phyloP scores from a whole-genome alignment of 225 moss, liverwort and hornwort species.

The Sphagnum contortum region DNA sequence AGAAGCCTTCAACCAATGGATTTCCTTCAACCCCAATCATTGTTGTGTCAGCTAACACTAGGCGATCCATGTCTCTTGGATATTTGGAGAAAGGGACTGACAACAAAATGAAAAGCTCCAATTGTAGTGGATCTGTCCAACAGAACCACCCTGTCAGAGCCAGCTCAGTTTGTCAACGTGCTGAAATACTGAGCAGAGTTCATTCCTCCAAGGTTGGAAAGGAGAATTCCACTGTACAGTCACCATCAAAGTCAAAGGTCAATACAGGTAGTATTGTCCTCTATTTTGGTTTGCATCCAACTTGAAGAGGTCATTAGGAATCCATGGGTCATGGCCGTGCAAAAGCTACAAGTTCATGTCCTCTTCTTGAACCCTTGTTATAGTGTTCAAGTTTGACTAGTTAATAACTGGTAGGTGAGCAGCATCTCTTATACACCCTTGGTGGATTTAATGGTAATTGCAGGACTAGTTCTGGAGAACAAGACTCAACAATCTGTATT shows the following conservation, averaged over 20 bases:
- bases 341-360: too few species aligned
- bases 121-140: slow-evolving; percentile 14
- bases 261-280: slow-evolving; percentile 14
- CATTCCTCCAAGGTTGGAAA: slow-evolving; percentile 35
- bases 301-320: too few species aligned
- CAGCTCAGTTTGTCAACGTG: slow-evolving; percentile 14
- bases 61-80: slow-evolving; percentile 49
- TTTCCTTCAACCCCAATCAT: slow-evolving; percentile 8
- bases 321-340: too few species aligned
- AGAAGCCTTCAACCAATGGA: slow-evolving; percentile 6
- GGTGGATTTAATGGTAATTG: too few species aligned
- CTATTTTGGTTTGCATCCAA: too few species aligned
- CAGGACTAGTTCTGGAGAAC: not conserved
- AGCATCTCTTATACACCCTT: too few species aligned
- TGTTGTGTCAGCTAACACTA: slow-evolving; percentile 15
- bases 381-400: too few species aligned
- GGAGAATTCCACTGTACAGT: slow-evolving; percentile 27
- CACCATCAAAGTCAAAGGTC: slow-evolving; percentile 17
- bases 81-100: not conserved
- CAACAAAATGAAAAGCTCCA: not conserved
- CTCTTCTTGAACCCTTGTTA: too few species aligned
- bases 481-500: slow-evolving; percentile 21
- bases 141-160: slow-evolving; percentile 17
- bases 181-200: slow-evolving; percentile 16
- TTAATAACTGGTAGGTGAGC: too few species aligned